These are phyloP conservation scores for Sordariomycetes sp. DNA, from an alignment of 2,329 filamentous ascomycete species.

Conservation along the genomic window DNA sequence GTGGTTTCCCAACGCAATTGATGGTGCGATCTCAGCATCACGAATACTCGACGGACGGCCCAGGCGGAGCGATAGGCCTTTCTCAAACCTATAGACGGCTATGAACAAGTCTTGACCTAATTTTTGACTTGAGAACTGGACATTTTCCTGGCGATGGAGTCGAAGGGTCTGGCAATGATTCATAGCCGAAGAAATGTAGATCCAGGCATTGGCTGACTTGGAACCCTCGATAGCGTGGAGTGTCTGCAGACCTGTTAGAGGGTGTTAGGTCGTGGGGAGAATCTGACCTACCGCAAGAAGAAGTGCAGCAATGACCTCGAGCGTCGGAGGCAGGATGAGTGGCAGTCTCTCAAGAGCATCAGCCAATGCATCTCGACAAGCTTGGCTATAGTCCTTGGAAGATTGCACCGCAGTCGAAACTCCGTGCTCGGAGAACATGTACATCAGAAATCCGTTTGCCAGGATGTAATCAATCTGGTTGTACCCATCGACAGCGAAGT, in stretches of 20 bases:
- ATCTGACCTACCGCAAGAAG: slow-evolving; percentile 17
- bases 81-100: slow-evolving; percentile 24
- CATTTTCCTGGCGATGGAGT: slow-evolving; percentile 20
- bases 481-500: slow-evolving; percentile 23
- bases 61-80: slow-evolving; percentile 23
- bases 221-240: slow-evolving; percentile 21
- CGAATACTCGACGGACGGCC: slow-evolving; percentile 21
- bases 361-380: slow-evolving; percentile 17
- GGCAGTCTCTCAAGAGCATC: slow-evolving; percentile 15
- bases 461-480: slow-evolving; percentile 21
- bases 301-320: slow-evolving; percentile 23
- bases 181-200: slow-evolving; percentile 23
- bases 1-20: slow-evolving; percentile 7
- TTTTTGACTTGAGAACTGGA: too few species aligned
- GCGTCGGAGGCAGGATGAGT: slow-evolving; percentile 19
- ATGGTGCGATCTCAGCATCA: slow-evolving; percentile 19
- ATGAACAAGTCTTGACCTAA: too few species aligned
- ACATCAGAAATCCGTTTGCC: slow-evolving; percentile 23
- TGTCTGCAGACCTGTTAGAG: slow-evolving; percentile 11
- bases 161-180: slow-evolving; percentile 21
- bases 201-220: slow-evolving; percentile 20
- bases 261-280: not conserved
- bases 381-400: slow-evolving; percentile 13
- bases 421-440: slow-evolving; percentile 22
- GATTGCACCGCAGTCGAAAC: slow-evolving; percentile 11